Evolutionary conservation across 805 yeast species (phyloP), one percentile per base, ranked within the genome.

Genomic region (Schizosaccharomyces osmophilus): DNA sequence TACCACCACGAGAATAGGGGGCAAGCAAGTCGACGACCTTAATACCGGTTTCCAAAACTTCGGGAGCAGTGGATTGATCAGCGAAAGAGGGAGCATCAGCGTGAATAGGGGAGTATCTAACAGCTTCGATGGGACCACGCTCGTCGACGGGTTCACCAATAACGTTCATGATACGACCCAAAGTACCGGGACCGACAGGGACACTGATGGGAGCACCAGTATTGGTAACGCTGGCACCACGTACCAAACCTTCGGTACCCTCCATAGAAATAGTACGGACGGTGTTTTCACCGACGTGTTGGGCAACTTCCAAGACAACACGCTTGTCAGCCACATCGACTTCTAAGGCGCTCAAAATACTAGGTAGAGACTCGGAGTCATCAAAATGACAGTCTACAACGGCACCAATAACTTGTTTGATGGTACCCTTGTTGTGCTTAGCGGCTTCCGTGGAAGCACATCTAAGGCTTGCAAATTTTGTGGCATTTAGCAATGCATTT

Each of bases 1-100:
- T 90, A 87, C 98, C 98, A 87, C 98, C 98, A 87, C 97, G 88
- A 75, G 98, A 97, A 82, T 90, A 90, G 71, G 98, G 98, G 70
- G 98, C 98, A 69, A 90, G 83, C 74, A 90, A 82, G 77, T 90
- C 98, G 79, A 90, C 98, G 77, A 90, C 98, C 83, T 90, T 90
- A 77, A 90, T 90, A 87, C 98, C 85, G 68, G 98, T 90, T 81
- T 89, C 98, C 74, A 93, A 83, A 72, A 93, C 89, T 82, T 93
- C 97, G 67, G 98, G 97, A 69, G 83, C 78, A 71, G 98, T 93
- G 66, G 97, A 87, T 81, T 93, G 98, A 75, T 93, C 96, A 69
- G 84, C 87, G 75, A 93, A 93, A 64, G 85, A 64, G 68, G 98
- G 98, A 70, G 98, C 95, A 66, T 93, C 98, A 73, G 96, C 88